These are phyloP conservation scores for Dryas drummondii DNA, from an alignment of 306 rosid species.

Conservation along the genomic window DNA sequence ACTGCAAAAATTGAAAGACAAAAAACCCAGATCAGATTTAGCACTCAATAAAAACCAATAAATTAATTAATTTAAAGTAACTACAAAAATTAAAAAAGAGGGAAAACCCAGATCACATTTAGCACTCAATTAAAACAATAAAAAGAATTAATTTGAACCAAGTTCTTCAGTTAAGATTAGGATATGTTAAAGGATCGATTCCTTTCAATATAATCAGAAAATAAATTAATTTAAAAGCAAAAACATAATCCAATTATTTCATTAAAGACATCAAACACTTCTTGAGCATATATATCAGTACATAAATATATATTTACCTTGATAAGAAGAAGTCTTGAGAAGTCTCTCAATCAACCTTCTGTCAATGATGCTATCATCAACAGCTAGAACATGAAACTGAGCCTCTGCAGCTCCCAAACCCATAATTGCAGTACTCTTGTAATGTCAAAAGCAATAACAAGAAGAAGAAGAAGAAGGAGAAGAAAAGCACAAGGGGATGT, in stretches of 20 bases:
- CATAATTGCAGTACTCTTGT: slow-evolving; percentile 32
- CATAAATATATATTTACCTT: slow-evolving; percentile 39
- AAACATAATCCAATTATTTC: too few relatives aligned
- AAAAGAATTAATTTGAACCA: too few relatives aligned
- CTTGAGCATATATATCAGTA: too few relatives aligned
- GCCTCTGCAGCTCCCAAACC: slow-evolving; percentile 45
- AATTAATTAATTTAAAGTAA: background rate
- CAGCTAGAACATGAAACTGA: slow-evolving; percentile 83
- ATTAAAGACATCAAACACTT: too few relatives aligned
- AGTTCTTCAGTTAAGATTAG: too few relatives aligned
- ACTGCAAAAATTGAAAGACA: slow-evolving; percentile 36
- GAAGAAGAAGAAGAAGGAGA: background rate
- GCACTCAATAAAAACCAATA: background rate
- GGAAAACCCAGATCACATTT: too few relatives aligned
- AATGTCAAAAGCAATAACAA: background rate
- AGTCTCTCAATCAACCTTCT: slow-evolving; percentile 80
- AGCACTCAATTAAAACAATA: too few relatives aligned
- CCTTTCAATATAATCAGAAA: too few relatives aligned
- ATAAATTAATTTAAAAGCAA: too few relatives aligned
- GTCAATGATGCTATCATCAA: slow-evolving; percentile 77
- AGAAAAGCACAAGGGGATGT: background rate
- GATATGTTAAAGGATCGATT: too few relatives aligned
- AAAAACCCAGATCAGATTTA: slow-evolving; percentile 22
- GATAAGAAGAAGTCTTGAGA: slow-evolving; percentile 81
- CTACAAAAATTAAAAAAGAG: too few relatives aligned